Base-by-base conservation (phyloP, 768 basidiomycete species). In the Trametes meyenii region DNA sequence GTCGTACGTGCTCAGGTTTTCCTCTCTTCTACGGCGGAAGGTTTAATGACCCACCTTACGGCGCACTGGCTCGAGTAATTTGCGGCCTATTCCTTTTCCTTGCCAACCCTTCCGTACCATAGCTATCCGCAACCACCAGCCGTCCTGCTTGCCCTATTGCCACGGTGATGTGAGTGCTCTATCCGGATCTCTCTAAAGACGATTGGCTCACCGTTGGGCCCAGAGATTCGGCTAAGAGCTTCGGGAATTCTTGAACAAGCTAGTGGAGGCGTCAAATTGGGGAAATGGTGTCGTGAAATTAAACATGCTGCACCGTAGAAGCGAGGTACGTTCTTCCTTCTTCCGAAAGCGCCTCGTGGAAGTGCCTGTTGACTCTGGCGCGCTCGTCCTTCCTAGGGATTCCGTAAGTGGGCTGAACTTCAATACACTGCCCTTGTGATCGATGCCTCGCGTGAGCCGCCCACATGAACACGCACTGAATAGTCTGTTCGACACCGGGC, bases 51-150 rank as follows among this genome's bases (percentile, higher is more conserved):
- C 44, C 11, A 33, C 49, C 48, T 58, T 58, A 2, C 8, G 21
- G 10, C 56, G 56, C 23, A 58, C 26, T 1, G 56, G 48, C 48
- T 58, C 56, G 17, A 58, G 26, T 0, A 58, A 48, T 24, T 58
- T 58, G 24, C 56, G 56, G 6, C 36, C 36, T 2, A 58, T 50
- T 1, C 55, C 55, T 16, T 40, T 35, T 3, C 56, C 48, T 33
- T 58, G 46, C 12, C 33, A 33, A 11, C 38, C 56, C 26, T 36
- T 23, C 3, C 56, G 56, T 0, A 49, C 46, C 46, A 58, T 50
- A 1, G 56, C 56, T 17, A 50, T 42, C 2, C 56, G 46, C 1
- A 58, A 48, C 56, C 56, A 58, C 56, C 56, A 58, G 1, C 48
- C 48, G 3, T 50, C 56, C 7, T 58, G 24, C 17, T 58, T 58